phyloP scores from a whole-genome alignment of 176 grass and related monocot genomes.

The Elaeis guineensis region DNA sequence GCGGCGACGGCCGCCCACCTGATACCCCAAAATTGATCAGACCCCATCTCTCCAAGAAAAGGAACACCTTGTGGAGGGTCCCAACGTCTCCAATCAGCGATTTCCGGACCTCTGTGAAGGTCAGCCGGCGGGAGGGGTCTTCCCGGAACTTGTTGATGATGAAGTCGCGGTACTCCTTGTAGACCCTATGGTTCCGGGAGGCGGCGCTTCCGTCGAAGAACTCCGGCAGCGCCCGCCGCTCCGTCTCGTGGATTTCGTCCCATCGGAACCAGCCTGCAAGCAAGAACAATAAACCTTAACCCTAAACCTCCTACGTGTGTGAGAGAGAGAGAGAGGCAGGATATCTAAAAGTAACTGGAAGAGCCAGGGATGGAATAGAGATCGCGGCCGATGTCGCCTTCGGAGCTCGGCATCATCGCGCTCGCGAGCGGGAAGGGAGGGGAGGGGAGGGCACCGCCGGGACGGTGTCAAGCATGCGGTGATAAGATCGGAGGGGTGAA shows the following conservation, averaged over 20 bases:
- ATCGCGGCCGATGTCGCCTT: slow-evolving; percentile 16
- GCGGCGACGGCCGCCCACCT: not conserved
- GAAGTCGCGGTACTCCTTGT: slow-evolving; percentile 95
- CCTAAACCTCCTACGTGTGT: slow-evolving; percentile 18
- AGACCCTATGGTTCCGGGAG: slow-evolving; percentile 83
- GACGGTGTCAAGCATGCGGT: too few species aligned
- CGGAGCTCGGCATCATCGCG: too few species aligned
- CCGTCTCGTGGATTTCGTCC: slow-evolving; percentile 86
- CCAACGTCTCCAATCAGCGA: slow-evolving; percentile 58
- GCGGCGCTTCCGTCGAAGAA: slow-evolving; percentile 79
- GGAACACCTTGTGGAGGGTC: slow-evolving; percentile 66
- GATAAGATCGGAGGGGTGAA: too few species aligned
- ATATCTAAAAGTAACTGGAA: slow-evolving; percentile 20
- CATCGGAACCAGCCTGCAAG: slow-evolving; percentile 80
- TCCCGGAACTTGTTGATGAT: slow-evolving; percentile 81
- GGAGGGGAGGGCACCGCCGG: too few species aligned
- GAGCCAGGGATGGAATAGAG: slow-evolving; percentile 66
- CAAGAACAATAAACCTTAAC: not conserved
- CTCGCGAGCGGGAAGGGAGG: too few species aligned
- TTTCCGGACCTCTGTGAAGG: slow-evolving; percentile 77
- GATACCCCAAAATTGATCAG: slow-evolving; percentile 66
- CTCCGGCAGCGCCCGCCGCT: slow-evolving; percentile 61
- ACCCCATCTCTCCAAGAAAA: slow-evolving; percentile 53
- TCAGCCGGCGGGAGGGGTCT: slow-evolving; percentile 58
- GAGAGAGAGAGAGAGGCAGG: not conserved